Conservation (phyloP, 208 protist genomes). For the Acanthamoeba royreba region DNA sequence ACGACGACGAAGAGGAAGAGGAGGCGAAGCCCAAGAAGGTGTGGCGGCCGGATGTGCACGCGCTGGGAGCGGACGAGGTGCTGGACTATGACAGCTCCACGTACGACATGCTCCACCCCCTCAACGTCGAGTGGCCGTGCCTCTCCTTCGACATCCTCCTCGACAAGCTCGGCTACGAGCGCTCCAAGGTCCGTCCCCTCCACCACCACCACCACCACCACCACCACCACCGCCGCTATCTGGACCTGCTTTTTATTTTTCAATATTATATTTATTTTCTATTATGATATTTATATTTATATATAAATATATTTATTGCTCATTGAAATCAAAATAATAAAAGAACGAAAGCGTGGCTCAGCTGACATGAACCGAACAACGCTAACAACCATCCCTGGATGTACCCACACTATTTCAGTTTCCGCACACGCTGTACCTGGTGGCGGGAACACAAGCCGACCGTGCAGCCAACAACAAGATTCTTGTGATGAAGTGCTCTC, state of each 20-base stretch:
- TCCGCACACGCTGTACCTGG: constrained; percentile 89
- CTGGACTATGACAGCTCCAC: constrained; percentile 67
- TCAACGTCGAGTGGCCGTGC: constrained; percentile 73
- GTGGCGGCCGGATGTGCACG: constrained; percentile 60
- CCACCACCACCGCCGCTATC: background rate
- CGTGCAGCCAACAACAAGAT: constrained; percentile 89
- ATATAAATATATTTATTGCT: background rate
- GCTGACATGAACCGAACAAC: too few species aligned
- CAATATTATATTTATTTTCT: background rate
- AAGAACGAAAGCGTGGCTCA: background rate
- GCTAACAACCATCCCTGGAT: too few species aligned
- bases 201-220: too few species aligned
- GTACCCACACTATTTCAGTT: constrained; percentile 69
- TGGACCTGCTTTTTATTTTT: background rate
- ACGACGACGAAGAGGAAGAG: background rate
- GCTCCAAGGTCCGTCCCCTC: constrained; percentile 45
- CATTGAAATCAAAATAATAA: background rate
- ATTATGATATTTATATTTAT: background rate
- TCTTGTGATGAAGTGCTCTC: constrained; percentile 87
- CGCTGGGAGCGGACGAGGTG: constrained; percentile 57
- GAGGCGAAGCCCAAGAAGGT: background rate
- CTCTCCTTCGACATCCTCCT: constrained; percentile 66
- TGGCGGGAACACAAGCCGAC: constrained; percentile 95
- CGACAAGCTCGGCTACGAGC: constrained; percentile 63
- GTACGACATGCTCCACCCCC: constrained; percentile 71